phyloP scores from a whole-genome alignment of 192 early-diverging fungal genomes.

The Coemansia sp. region DNA sequence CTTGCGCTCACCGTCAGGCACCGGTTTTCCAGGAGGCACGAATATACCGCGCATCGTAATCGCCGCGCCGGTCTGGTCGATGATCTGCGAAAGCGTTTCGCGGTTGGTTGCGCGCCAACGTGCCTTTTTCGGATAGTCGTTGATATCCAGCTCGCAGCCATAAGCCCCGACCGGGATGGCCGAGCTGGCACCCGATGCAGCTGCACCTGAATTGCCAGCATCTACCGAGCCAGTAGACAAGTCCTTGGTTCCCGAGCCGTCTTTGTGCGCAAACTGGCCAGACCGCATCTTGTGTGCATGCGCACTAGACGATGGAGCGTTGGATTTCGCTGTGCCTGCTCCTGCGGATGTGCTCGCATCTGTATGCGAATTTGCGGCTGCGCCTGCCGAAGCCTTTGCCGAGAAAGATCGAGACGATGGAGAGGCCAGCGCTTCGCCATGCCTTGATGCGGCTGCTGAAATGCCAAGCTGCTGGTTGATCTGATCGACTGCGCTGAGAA shows the following conservation, averaged over 20 bases:
- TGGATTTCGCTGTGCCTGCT: conserved; percentile 6
- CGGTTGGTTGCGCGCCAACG: conserved; percentile 95
- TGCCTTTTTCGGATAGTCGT: conserved; percentile 96
- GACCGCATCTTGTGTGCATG: background rate
- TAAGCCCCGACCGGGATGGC: conserved; percentile 30
- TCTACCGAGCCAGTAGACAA: background rate
- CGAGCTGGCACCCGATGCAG: background rate
- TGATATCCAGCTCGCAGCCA: conserved; percentile 87
- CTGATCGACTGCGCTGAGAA: conserved; percentile 45
- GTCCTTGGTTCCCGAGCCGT: background rate
- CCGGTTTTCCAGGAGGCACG: conserved; percentile 83
- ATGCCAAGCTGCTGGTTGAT: conserved; percentile 51
- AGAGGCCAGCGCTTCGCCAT: conserved; percentile 1
- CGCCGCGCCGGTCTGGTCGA: conserved; percentile 88
- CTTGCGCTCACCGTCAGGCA: conserved; percentile 78
- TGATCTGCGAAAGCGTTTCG: conserved; percentile 91
- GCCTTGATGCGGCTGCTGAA: background rate
- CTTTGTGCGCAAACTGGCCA: conserved; percentile 2
- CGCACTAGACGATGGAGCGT: background rate
- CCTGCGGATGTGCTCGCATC: background rate
- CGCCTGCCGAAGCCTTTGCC: background rate
- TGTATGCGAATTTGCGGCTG: background rate
- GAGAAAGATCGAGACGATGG: background rate
- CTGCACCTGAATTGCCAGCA: background rate
- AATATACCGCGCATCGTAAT: conserved; percentile 93